Percentiles rank a stretch among this genome's conserved stretches.
These are phyloP conservation scores for Rhodotorula glutinis DNA, from an alignment of 1,284 basidiomycete species.

Conservation along the genomic window DNA sequence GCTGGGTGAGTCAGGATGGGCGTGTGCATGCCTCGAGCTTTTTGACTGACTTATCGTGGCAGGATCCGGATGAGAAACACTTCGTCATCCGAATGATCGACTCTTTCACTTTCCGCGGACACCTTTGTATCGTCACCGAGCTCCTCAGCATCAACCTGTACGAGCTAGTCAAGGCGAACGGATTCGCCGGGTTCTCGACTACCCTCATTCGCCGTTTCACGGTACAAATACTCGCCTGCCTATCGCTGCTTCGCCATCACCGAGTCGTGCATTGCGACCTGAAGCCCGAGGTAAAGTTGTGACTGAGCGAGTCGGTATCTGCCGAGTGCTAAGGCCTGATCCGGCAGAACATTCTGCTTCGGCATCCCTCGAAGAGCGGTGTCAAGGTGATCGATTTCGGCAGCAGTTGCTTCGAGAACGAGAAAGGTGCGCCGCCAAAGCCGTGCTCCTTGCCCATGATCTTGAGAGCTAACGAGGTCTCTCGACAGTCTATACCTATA, in stretches of 20 bases:
- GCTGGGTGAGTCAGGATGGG: constrained; percentile 69
- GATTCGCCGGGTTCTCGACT: constrained; percentile 94
- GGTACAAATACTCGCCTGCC: constrained; percentile 85
- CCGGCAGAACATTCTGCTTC: constrained; percentile 81
- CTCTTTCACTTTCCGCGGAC: constrained; percentile 95
- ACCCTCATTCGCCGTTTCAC: constrained; percentile 93
- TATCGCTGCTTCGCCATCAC: constrained; percentile 91
- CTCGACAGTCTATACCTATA: constrained; percentile 84
- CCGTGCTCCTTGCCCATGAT: no score
- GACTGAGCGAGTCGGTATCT: background rate
- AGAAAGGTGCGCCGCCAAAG: constrained; percentile 72
- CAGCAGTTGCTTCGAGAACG: constrained; percentile 95
- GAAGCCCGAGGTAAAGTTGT: constrained; percentile 78
- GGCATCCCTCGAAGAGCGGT: constrained; percentile 90
- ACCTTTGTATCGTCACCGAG: constrained; percentile 98
- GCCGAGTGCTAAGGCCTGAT: background rate
- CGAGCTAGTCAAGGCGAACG: constrained; percentile 98
- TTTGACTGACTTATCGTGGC: constrained; percentile 10
- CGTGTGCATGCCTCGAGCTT: background rate
- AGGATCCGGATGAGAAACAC: constrained; percentile 95
- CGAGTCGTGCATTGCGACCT: constrained; percentile 99
- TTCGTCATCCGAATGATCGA: constrained; percentile 98
- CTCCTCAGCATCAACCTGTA: constrained; percentile 97
- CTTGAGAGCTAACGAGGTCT: no score
- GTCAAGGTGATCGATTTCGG: constrained; percentile 99